phyloP scores from a whole-genome alignment of 2,329 filamentous ascomycete species.

The Drechslerella stenobrocha region DNA sequence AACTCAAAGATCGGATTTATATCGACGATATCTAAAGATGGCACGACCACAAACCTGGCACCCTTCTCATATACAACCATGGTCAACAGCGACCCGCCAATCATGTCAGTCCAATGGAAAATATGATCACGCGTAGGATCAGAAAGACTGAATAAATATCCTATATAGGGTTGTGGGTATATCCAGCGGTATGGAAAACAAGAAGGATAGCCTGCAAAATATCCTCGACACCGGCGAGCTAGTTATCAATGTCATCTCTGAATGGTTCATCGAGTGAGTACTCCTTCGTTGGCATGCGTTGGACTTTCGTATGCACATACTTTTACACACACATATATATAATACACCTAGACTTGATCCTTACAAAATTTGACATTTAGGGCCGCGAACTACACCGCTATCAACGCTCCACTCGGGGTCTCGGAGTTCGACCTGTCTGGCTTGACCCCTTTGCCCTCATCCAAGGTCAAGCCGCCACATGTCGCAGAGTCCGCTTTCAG shows the following conservation, averaged over 20 bases:
- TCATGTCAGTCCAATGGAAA: too few relatives aligned
- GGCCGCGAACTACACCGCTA: constrained; percentile 77
- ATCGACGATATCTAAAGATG: constrained; percentile 65
- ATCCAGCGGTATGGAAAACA: constrained; percentile 61
- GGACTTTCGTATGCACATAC: too few relatives aligned
- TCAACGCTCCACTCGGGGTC: constrained; percentile 75
- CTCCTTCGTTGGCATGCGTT: background rate
- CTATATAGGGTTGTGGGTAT: constrained; percentile 59
- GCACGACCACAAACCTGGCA: constrained; percentile 72
- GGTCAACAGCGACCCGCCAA: constrained; percentile 80
- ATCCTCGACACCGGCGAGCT: constrained; percentile 73
- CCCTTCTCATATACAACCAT: constrained; percentile 87
- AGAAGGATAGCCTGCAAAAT: constrained; percentile 80
- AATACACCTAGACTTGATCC: background rate
- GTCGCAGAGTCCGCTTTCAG: constrained; percentile 82
- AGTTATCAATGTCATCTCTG: constrained; percentile 82
- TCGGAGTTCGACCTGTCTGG: constrained; percentile 81
- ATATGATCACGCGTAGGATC: too few relatives aligned
- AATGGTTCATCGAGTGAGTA: constrained; percentile 71
- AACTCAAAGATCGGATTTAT: constrained; percentile 60
- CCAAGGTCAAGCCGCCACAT: constrained; percentile 69
- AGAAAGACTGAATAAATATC: too few relatives aligned
- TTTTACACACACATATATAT: background rate
- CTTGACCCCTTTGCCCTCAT: constrained; percentile 69
- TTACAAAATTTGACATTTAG: constrained; percentile 12